Evolutionary conservation across 2,329 filamentous ascomycete genomes (phyloP).

Genomic region (Penicillium nordicum): DNA sequence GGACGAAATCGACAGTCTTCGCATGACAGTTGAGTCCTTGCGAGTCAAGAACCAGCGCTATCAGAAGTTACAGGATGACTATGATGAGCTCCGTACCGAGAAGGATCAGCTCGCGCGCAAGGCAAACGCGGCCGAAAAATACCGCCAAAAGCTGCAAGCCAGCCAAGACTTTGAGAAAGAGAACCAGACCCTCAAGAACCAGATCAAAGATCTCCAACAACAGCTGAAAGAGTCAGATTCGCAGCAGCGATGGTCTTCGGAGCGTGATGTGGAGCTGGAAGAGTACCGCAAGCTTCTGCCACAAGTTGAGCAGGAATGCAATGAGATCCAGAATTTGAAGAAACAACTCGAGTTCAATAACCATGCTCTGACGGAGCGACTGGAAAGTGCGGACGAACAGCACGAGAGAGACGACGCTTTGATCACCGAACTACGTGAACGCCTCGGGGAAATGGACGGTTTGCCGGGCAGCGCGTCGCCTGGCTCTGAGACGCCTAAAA

Average conservation of each 20-base stretch:
- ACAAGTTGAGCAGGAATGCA: slow-evolving; percentile 48
- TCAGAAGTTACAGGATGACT: slow-evolving; percentile 49
- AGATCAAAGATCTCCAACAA: slow-evolving; percentile 47
- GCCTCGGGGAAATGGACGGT: slow-evolving; percentile 43
- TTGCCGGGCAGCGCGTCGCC: slow-evolving; percentile 40
- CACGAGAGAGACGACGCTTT: slow-evolving; percentile 41
- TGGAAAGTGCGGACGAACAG: slow-evolving; percentile 44
- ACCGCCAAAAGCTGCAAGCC: slow-evolving; percentile 48
- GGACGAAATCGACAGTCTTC: slow-evolving; percentile 44
- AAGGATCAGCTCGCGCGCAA: slow-evolving; percentile 46
- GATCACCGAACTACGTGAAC: slow-evolving; percentile 42
- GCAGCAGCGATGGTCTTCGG: slow-evolving; percentile 39
- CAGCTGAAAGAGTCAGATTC: slow-evolving; percentile 47
- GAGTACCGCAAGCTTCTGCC: slow-evolving; percentile 47
- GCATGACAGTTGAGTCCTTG: slow-evolving; percentile 45
- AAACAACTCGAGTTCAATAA: slow-evolving; percentile 50
- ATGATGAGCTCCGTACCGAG: slow-evolving; percentile 49
- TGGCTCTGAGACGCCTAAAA: slow-evolving; percentile 38
- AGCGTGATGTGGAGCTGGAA: slow-evolving; percentile 42
- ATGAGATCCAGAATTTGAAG: slow-evolving; percentile 48
- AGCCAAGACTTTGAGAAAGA: slow-evolving; percentile 50
- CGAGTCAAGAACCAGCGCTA: slow-evolving; percentile 46
- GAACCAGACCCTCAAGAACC: slow-evolving; percentile 45
- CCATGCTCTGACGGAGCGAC: slow-evolving; percentile 44
- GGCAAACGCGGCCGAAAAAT: slow-evolving; percentile 50